Evolutionary conservation across 768 basidiomycete genomes (phyloP), one percentile per base, ranked within the genome.

Genomic region (Termitomyces eurrhizus): DNA sequence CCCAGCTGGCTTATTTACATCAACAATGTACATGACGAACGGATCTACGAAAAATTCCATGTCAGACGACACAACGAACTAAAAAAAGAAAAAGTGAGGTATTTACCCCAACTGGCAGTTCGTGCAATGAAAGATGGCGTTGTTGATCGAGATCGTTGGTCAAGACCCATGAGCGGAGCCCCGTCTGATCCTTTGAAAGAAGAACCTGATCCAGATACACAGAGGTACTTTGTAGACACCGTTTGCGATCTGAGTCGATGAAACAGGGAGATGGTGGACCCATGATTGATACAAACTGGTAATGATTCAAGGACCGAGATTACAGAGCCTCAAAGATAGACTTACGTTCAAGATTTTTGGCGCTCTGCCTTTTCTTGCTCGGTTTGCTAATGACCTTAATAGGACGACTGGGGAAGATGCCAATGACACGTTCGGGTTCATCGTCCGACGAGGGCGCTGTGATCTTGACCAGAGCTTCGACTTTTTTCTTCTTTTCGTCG

Each of bases 351-450:
- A 93, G 83, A 67, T 93, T 94, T 81, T 96, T 96, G 50, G 90
- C 92, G 70, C 89, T 93, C 74, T 93, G 90, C 67, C 93, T 83
- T 83, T 97, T 97, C 81, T 98, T 97, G 78, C 92, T 93, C 4
- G 96, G 96, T 74, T 98, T 98, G 76, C 91, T 93, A 76, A 98
- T 98, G 68, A 98, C 93, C 74, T 95, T 95, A 80, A 98, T 98
- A n/a, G 95, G 88, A 50, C 90, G 88, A 65, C 92, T 93, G 48
- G 92, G 89, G 77, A 98, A 98, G 21, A 85, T 83, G 24, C 95
- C 95, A 66, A 98, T 86, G 39, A 93, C 80, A 42, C 89, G 83
- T 70, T 93, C 91, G 59, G 86, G 84, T 70, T 91, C 89, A 61
- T 92, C 89, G 54, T 92, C 90, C 52, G 86, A 85, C 16, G 85